Evolutionary conservation across 1,284 basidiomycete species (phyloP).

Genomic region (Heliocybe sulcata): DNA sequence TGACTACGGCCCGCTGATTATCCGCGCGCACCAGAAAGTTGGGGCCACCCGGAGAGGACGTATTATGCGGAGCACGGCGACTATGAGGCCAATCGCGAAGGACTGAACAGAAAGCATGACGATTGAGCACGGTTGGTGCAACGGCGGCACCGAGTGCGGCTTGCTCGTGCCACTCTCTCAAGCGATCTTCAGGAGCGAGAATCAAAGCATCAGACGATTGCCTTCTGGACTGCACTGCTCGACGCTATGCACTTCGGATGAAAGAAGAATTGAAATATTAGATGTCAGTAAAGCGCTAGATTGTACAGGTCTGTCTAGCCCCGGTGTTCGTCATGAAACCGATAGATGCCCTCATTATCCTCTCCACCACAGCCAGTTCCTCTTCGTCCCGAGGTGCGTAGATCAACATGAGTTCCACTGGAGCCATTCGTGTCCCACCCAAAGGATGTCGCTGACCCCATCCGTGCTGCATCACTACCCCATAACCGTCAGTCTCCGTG

Average conservation of each 20-base stretch:
- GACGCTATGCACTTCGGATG: not conserved
- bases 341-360: not conserved
- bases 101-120: too few species aligned
- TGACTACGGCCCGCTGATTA: not conserved
- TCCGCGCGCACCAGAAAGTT: not conserved
- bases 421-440: not conserved
- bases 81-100: too few species aligned
- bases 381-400: not conserved
- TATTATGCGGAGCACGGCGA: too few species aligned
- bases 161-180: too few species aligned
- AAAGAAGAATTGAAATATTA: not conserved
- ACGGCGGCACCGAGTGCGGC: too few species aligned
- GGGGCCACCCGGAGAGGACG: too few species aligned
- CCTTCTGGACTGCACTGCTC: too few species aligned
- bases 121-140: too few species aligned
- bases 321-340: conserved; percentile 1
- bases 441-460: not conserved
- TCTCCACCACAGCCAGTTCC: not conserved
- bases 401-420: not conserved
- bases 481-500: not conserved
- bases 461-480: not conserved
- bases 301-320: not conserved
- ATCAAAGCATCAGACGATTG: too few species aligned
- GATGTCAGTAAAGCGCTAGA: not conserved
- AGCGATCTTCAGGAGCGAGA: too few species aligned